Conservation (phyloP, 2,329 filamentous ascomycete genomes). For the Sporothrix globosa region DNA sequence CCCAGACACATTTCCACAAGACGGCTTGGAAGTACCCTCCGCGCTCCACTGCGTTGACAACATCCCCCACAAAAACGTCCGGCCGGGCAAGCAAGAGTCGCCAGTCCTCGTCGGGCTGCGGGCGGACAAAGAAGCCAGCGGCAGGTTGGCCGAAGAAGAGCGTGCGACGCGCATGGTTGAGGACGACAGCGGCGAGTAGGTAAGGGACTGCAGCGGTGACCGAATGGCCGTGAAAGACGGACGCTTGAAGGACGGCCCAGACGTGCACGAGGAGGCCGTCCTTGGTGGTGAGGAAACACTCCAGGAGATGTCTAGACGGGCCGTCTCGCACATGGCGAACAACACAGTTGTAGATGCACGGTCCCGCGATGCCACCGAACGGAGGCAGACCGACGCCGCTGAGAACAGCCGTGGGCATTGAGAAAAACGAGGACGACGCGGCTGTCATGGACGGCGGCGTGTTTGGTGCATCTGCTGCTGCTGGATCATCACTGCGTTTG, state of each 20-base stretch:
- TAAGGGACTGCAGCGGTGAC: slow-evolving; percentile 38
- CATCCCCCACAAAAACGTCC: slow-evolving; percentile 43
- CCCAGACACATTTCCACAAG: slow-evolving; percentile 35
- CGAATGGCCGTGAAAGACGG: slow-evolving; percentile 40
- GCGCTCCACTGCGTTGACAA: slow-evolving; percentile 31
- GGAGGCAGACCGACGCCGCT: slow-evolving; percentile 20
- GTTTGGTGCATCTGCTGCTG: neutral
- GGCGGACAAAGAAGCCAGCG: slow-evolving; percentile 41
- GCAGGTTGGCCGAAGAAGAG: slow-evolving; percentile 38
- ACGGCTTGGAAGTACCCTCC: neutral
- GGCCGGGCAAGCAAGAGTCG: slow-evolving; percentile 46
- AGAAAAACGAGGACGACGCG: slow-evolving; percentile 28
- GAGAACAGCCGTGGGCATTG: slow-evolving; percentile 19
- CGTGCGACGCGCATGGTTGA: slow-evolving; percentile 48
- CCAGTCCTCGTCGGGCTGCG: slow-evolving; percentile 43
- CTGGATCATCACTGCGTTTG: neutral
- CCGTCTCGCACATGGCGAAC: too few species aligned
- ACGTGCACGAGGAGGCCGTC: slow-evolving; percentile 1
- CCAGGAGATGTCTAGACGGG: neutral
- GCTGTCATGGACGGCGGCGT: neutral
- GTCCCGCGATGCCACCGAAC: neutral
- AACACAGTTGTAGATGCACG: neutral
- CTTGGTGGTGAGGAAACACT: slow-evolving; percentile 25
- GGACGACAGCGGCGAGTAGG: slow-evolving; percentile 43
- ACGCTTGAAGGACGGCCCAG: slow-evolving; percentile 34